A percentile compares a stretch with the other conserved stretches of the same genome.
phyloP scores from a whole-genome alignment of 805 yeast genomes.

The Candida vartiovaarae region DNA sequence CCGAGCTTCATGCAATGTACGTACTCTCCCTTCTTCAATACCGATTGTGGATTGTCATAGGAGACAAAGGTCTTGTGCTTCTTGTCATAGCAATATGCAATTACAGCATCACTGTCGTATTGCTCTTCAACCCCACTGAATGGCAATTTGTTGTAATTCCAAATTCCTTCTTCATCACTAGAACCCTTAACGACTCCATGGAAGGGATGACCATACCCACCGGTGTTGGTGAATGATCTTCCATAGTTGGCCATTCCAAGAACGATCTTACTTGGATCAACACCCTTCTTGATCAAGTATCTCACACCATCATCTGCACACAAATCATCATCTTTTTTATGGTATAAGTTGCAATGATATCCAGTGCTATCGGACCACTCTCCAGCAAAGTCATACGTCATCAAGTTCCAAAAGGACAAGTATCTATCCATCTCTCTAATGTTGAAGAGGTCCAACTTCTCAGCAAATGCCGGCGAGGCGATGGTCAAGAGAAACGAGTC shows the following conservation, averaged over 20 bases:
- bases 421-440: slow-evolving; percentile 49
- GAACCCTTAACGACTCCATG: slow-evolving; percentile 36
- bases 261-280: slow-evolving; percentile 45
- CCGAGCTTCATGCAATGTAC: slow-evolving; percentile 44
- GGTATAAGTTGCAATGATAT: slow-evolving; percentile 63
- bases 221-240: slow-evolving; percentile 38
- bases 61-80: slow-evolving; percentile 36
- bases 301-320: slow-evolving; percentile 44
- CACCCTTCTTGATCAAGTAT: slow-evolving; percentile 35
- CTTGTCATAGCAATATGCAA: slow-evolving; percentile 46
- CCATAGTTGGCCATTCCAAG: slow-evolving; percentile 92
- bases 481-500: slow-evolving; percentile 46
- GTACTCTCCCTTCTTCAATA: slow-evolving; percentile 51
- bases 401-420: slow-evolving; percentile 71
- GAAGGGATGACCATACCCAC: slow-evolving; percentile 37
- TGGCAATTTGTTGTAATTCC: slow-evolving; percentile 54
- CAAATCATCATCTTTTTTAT: slow-evolving; percentile 28
- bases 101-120: slow-evolving; percentile 45
- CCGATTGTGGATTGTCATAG: slow-evolving; percentile 60
- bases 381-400: slow-evolving; percentile 89
- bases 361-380: slow-evolving; percentile 58
- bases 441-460: slow-evolving; percentile 35
- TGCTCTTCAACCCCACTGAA: slow-evolving; percentile 34
- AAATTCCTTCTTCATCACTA: slow-evolving; percentile 40
- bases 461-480: slow-evolving; percentile 68